Conservation (phyloP, 2,329 filamentous ascomycete genomes). For the Colletotrichum australisinense region DNA sequence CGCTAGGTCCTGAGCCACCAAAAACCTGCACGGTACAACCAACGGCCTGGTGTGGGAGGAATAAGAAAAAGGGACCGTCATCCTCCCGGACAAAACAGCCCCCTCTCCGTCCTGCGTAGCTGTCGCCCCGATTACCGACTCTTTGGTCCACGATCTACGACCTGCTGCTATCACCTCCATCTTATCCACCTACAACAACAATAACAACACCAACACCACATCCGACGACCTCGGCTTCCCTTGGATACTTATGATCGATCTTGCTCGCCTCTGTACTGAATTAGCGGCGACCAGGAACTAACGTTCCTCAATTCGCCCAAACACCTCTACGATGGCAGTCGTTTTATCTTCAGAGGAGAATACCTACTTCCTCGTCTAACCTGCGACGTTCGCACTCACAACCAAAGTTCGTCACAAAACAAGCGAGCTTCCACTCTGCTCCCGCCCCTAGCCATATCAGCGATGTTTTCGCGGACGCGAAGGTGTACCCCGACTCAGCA, state of each 20-base stretch:
- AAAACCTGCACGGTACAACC: constrained; percentile 34
- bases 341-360: constrained; percentile 68
- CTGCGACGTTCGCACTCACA: constrained; percentile 72
- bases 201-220: neutral
- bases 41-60: constrained; percentile 35
- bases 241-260: constrained; percentile 25
- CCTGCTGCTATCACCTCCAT: constrained; percentile 7
- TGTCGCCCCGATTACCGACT: constrained; percentile 27
- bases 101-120: constrained; percentile 1
- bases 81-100: constrained; percentile 29
- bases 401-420: constrained; percentile 62
- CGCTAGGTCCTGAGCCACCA: constrained; percentile 36
- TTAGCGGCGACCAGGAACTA: constrained; percentile 29
- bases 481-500: constrained; percentile 58
- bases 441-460: constrained; percentile 58
- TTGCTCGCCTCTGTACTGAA: constrained; percentile 13
- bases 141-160: constrained; percentile 26
- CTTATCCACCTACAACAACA: constrained; percentile 10
- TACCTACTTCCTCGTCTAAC: constrained; percentile 64
- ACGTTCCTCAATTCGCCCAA: constrained; percentile 29
- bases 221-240: neutral
- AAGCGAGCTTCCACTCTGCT: constrained; percentile 56
- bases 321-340: constrained; percentile 60
- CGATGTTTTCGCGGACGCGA: constrained; percentile 57
- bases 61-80: constrained; percentile 34